A percentile compares a stretch with the other conserved stretches of the same genome.
Conservation (phyloP, 768 basidiomycete genomes). For the Porphyrellus cyaneotinctus region DNA sequence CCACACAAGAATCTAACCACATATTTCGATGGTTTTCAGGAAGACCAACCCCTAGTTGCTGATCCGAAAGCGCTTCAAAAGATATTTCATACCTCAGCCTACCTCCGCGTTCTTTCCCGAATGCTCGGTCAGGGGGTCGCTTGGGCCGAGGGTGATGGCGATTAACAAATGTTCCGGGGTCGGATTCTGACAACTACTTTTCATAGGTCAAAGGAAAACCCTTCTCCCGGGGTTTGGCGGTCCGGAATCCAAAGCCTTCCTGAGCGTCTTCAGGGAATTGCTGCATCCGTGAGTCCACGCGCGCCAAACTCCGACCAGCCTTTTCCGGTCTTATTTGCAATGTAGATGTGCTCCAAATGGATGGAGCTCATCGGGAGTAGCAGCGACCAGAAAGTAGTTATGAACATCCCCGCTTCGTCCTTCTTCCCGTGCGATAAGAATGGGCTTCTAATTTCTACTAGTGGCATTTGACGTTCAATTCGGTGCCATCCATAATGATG, state of each 20-base stretch:
- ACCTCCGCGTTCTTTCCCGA: conserved; percentile 17
- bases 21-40: conserved; percentile 25
- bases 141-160: conserved; percentile 38
- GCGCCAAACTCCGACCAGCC: background rate
- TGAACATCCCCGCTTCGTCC: conserved; percentile 24
- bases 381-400: conserved; percentile 7
- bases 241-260: conserved; percentile 47
- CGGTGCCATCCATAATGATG: conserved; percentile 16
- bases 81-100: conserved; percentile 41
- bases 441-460: background rate
- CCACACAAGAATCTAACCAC: conserved; percentile 3
- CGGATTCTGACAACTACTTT: conserved; percentile 12
- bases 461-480: conserved; percentile 52
- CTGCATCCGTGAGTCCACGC: conserved; percentile 17
- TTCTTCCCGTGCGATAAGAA: background rate
- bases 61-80: conserved; percentile 44
- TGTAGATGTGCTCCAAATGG: conserved; percentile 26
- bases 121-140: conserved; percentile 33
- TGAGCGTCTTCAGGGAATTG: conserved; percentile 44
- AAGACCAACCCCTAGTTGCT: conserved; percentile 39
- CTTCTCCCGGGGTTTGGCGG: conserved; percentile 55
- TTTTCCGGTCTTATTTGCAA: background rate
- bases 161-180: background rate
- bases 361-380: conserved; percentile 14
- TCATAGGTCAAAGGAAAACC: conserved; percentile 44